A percentile compares a stretch with the other conserved stretches of the same genome.
Evolutionary conservation across 768 basidiomycete species (phyloP).

Genomic region (Phanerochaete carnosa): DNA sequence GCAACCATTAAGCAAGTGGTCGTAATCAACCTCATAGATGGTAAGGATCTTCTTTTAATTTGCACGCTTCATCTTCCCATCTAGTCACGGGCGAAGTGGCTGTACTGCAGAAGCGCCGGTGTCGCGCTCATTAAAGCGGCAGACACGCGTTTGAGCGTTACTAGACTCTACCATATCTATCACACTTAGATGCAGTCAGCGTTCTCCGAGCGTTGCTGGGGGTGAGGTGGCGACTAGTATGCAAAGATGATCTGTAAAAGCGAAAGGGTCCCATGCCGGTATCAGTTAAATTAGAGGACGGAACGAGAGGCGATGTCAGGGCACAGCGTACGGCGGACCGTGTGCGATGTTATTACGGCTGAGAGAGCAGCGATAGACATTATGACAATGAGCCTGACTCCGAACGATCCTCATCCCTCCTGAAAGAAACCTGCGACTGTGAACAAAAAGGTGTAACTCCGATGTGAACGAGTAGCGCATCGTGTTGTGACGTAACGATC

Average conservation of each 20-base stretch:
- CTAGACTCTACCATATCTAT: not conserved
- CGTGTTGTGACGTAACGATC: not conserved
- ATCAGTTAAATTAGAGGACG: not conserved
- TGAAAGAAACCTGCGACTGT: constrained; percentile 3
- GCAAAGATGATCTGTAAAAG: not conserved
- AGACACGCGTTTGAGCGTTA: not conserved
- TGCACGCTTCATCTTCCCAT: not conserved
- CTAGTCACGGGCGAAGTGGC: not conserved
- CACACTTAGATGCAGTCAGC: not conserved
- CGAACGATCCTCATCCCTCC: constrained; percentile 1
- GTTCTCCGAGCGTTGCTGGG: not conserved
- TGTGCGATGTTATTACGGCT: not conserved
- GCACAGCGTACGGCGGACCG: not conserved
- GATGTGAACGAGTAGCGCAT: not conserved
- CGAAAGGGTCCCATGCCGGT: not conserved
- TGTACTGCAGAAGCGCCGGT: not conserved
- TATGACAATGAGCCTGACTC: not conserved
- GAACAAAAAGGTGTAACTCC: not conserved
- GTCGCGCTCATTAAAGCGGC: not conserved
- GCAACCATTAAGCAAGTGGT: not conserved
- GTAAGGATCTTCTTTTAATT: not conserved
- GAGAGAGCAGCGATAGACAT: constrained; percentile 1
- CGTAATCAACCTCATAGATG: not conserved
- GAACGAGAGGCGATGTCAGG: not conserved
- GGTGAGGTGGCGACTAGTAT: not conserved